Base-by-base conservation (phyloP, 305 asterid species). In the Solanum hybrid region DNA sequence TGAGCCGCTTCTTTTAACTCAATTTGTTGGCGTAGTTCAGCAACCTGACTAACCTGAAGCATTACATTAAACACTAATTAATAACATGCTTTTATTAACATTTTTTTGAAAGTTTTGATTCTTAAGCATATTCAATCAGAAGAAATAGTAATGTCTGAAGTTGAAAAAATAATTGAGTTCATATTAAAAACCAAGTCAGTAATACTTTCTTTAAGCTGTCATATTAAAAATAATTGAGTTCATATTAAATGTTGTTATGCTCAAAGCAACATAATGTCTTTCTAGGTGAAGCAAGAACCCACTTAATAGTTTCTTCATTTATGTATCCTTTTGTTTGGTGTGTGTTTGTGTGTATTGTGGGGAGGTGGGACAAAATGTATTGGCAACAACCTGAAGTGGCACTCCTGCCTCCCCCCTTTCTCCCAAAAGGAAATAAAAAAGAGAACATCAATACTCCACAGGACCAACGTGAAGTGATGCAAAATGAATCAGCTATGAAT, bases 11-110 rank as follows among this genome's bases (percentile, higher is more conserved):
- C 98, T 93, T 95, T 97, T 90, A 90, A 85, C 84, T 93, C 96
- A 92, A 95, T 85, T 86, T 94, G 95, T 92, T 90, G 95, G 45
- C 98, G 98, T 75, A 96, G 95, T 88, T 94, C 95, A 88, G 97
- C 92, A 40, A 97, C 88, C 88, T 78, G 94, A 93, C 93, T 93
- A 92, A 92, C 96, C 99, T 96, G 90, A 80, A 88, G 42, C 85
- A 71, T 76, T 69, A 89, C 5, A 71, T 27, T 19, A 64, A 66
- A 38, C 31, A 60, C 42, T 51, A 51, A 37, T 84, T 31, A 31
- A 51, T 17, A 84, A 51, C 40, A 84, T 84, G 42, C 75, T 84
- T 51, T 24, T 32, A 27, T 45, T 29, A 35, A 45, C 19, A 45
- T 24, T 51, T 80, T 79, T 78, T 80, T 1, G 7, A 36, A 14